Evolutionary conservation across 2,329 filamentous ascomycete genomes (phyloP).

Genomic region (Eutypella sp.): DNA sequence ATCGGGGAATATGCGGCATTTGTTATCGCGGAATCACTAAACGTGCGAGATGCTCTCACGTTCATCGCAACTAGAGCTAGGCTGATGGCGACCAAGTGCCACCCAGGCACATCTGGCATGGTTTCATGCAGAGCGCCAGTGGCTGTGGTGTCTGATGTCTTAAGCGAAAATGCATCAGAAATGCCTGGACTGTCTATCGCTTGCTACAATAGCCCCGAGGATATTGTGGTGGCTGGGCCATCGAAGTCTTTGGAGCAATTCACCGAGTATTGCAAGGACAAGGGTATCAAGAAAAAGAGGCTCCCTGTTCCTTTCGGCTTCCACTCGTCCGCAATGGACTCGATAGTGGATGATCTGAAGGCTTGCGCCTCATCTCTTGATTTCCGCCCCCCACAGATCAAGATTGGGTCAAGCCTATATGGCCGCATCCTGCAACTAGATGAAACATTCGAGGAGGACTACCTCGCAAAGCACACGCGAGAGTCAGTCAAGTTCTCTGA

Average conservation of each 20-base stretch:
- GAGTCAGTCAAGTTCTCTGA: constrained; percentile 21
- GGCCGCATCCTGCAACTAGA: constrained; percentile 5
- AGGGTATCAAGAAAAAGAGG: constrained; percentile 18
- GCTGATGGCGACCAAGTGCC: constrained; percentile 14
- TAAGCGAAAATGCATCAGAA: not conserved
- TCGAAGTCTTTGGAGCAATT: constrained; percentile 11
- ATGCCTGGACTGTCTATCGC: constrained; percentile 17
- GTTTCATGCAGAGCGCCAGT: constrained; percentile 10
- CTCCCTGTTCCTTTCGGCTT: constrained; percentile 23
- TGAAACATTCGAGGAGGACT: constrained; percentile 5
- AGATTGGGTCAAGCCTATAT: constrained; percentile 12
- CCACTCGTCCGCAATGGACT: constrained; percentile 24
- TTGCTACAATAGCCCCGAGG: constrained; percentile 26
- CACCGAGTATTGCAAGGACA: constrained; percentile 9
- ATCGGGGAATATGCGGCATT: constrained; percentile 23
- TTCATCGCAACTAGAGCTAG: constrained; percentile 17
- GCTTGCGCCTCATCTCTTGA: constrained; percentile 3
- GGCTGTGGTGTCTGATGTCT: constrained; percentile 8
- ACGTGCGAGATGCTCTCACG: constrained; percentile 14
- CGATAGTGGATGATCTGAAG: constrained; percentile 15
- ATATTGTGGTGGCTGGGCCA: constrained; percentile 25
- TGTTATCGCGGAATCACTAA: constrained; percentile 12
- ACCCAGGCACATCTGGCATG: constrained; percentile 13
- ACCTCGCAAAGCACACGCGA: constrained; percentile 18
- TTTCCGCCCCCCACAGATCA: constrained; percentile 1